phyloP scores from a whole-genome alignment of 352 stramenopile species.

The Globisporangium nagaii region DNA sequence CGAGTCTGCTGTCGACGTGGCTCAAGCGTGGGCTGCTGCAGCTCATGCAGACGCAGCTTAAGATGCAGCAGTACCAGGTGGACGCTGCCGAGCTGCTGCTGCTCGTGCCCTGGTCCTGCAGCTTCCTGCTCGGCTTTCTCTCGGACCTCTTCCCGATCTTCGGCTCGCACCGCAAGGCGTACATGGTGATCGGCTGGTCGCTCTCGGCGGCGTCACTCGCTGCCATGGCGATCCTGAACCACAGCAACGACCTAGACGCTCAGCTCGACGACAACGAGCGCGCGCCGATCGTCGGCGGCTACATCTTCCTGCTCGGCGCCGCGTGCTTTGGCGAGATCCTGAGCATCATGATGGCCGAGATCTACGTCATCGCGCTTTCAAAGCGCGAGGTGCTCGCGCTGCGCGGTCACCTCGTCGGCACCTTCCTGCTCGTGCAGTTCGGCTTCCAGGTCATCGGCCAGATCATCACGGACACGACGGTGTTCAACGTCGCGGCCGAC shows the following conservation, averaged over 20 bases:
- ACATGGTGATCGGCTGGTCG: slow-evolving; percentile 19
- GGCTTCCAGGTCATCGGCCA: slow-evolving; percentile 30
- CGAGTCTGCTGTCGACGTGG: slow-evolving; percentile 34
- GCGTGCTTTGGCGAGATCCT: slow-evolving; percentile 42
- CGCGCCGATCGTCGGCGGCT: slow-evolving; percentile 20
- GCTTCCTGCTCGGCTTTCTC: slow-evolving; percentile 14
- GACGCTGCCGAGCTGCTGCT: slow-evolving; percentile 31
- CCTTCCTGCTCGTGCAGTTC: slow-evolving; percentile 32
- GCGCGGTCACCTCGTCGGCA: slow-evolving; percentile 31
- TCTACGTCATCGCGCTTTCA: slow-evolving; percentile 39
- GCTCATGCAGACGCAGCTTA: slow-evolving; percentile 26
- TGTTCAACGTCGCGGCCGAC: slow-evolving; percentile 22
- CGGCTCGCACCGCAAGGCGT: slow-evolving; percentile 15
- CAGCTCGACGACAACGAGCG: slow-evolving; percentile 17
- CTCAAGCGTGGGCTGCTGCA: slow-evolving; percentile 39
- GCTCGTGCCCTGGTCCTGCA: slow-evolving; percentile 36
- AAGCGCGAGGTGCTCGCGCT: slow-evolving; percentile 20
- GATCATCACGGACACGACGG: slow-evolving; percentile 19
- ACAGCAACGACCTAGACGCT: slow-evolving; percentile 15
- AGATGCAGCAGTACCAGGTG: slow-evolving; percentile 32
- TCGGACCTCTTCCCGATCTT: slow-evolving; percentile 17
- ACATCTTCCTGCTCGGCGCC: slow-evolving; percentile 28
- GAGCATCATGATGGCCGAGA: slow-evolving; percentile 33
- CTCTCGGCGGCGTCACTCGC: slow-evolving; percentile 22
- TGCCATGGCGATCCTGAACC: slow-evolving; percentile 23